phyloP scores from a whole-genome alignment of 768 basidiomycete genomes.

The Naganishia randhawae region DNA sequence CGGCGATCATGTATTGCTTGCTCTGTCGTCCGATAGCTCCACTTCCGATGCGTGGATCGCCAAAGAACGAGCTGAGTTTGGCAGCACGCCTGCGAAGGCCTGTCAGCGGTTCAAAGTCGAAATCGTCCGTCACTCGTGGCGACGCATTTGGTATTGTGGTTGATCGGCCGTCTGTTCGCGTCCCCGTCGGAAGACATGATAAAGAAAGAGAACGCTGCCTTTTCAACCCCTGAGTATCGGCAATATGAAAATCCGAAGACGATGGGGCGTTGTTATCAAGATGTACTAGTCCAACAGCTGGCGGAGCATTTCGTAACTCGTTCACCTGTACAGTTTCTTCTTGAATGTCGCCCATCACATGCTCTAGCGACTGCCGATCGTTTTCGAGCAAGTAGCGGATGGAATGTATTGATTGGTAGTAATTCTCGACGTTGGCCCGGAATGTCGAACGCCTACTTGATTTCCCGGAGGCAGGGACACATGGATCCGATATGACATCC shows the following conservation, averaged over 20 bases:
- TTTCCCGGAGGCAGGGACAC: neutral
- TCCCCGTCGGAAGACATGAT: neutral
- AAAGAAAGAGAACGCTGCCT: neutral
- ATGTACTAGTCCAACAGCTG: no score
- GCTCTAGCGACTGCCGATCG: neutral
- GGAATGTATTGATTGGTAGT: neutral
- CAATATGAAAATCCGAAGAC: neutral
- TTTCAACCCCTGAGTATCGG: neutral
- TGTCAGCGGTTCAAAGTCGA: neutral
- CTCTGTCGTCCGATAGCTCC: neutral
- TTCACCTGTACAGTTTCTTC: neutral
- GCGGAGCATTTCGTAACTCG: neutral
- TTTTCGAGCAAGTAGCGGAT: constrained; percentile 7
- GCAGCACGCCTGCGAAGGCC: neutral
- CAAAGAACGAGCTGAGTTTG: constrained; percentile 17
- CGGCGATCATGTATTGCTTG: neutral
- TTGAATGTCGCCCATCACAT: constrained; percentile 3
- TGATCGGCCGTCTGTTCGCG: neutral
- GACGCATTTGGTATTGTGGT: neutral
- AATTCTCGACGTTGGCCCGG: neutral
- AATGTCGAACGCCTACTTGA: neutral
- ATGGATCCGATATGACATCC: neutral
- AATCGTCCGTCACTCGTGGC: neutral
- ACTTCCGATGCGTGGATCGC: constrained; percentile 7
- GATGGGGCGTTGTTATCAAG: neutral